Evolutionary conservation across 192 early-diverging fungal species (phyloP).

Genomic region (Entomortierella lignicola): DNA sequence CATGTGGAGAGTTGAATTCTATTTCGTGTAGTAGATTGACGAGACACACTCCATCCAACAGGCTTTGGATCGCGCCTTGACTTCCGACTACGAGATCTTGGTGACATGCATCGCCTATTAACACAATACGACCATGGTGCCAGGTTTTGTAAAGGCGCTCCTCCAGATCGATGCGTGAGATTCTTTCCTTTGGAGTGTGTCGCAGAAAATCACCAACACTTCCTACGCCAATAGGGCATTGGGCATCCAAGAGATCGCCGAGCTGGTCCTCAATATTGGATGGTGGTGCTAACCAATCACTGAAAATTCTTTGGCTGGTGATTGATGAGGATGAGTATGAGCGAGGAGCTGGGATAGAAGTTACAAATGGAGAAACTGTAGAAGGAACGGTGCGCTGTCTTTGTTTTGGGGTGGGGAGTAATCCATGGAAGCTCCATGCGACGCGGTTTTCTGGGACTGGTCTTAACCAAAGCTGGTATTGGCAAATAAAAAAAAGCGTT

Average conservation of each 20-base stretch:
- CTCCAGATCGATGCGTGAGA: conserved; percentile 13
- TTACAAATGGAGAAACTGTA: not conserved
- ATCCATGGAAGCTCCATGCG: conserved; percentile 15
- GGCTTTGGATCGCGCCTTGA: conserved; percentile 27
- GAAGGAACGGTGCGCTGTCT: not conserved
- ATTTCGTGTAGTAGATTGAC: conserved; percentile 42
- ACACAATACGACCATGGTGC: conserved; percentile 29
- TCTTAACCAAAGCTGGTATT: conserved; percentile 29
- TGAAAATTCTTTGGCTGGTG: not conserved
- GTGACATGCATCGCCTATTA: conserved; percentile 34
- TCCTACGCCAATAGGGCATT: conserved; percentile 16
- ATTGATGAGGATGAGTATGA: conserved; percentile 1
- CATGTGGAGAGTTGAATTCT: conserved; percentile 28
- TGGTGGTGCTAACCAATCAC: conserved; percentile 8
- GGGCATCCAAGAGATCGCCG: conserved; percentile 4
- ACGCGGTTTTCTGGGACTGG: conserved; percentile 20
- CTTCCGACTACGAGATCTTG: conserved; percentile 17
- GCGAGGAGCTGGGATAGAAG: not conserved
- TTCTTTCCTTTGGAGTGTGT: conserved; percentile 3
- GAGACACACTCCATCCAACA: conserved; percentile 29
- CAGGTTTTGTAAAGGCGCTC: conserved; percentile 38
- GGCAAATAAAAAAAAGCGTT: not conserved
- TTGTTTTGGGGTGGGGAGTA: conserved; percentile 10
- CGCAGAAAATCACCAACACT: conserved; percentile 27
- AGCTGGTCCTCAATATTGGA: conserved; percentile 7